Evolutionary conservation across 345 rosid genomes (phyloP), one percentile per base, ranked within the genome.

Genomic region (Syzygium oleosum): DNA sequence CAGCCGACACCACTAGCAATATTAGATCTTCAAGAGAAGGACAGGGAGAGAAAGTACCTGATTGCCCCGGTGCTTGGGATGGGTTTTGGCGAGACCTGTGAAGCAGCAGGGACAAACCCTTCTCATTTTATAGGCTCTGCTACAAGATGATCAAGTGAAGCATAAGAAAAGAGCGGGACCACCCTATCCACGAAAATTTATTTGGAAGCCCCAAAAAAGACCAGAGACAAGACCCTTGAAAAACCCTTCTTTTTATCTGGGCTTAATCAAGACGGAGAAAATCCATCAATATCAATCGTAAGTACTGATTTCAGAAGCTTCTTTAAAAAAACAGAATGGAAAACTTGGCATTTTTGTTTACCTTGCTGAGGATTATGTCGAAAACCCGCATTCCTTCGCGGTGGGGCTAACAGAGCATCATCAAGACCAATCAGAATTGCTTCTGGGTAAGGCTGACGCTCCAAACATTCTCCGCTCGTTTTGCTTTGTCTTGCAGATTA

Each of bases 401-500:
- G 83, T 73, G 27, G 83, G 49, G 83, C 83, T 73, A 73, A 22
- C 83, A 38, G 80, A 9, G 49, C 49, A 73, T 41, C 43, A 73
- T 38, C 83, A 9, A 73, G 83, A 73, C 38, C 83, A 31, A 5
- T 17, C 49, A 29, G 58, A 51, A 49, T 65, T 79, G 23, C 87
- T 83, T 88, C 12, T 89, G 88, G 56, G 88, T 85, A 88, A 68
- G 86, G 87, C 87, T 79, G 86, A 88, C 86, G 87, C 55, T 84
- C 19, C 31, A 27, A 56, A 34, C 34, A 83, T 49, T n/a, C 84
- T 88, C 85, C 65, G 85, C 84, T n/a, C 54, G 51, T n/a, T 51
- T 92, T 90, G 93, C 95, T 93, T 93, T 92, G 87, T 61, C 94
- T 92, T 94, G 92, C 94, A 94, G 93, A 85, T 52, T 25, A 83